Percentiles rank a stretch among this genome's conserved stretches.
phyloP scores from a whole-genome alignment of 2,329 filamentous ascomycete species.

The Claviceps cyperi region DNA sequence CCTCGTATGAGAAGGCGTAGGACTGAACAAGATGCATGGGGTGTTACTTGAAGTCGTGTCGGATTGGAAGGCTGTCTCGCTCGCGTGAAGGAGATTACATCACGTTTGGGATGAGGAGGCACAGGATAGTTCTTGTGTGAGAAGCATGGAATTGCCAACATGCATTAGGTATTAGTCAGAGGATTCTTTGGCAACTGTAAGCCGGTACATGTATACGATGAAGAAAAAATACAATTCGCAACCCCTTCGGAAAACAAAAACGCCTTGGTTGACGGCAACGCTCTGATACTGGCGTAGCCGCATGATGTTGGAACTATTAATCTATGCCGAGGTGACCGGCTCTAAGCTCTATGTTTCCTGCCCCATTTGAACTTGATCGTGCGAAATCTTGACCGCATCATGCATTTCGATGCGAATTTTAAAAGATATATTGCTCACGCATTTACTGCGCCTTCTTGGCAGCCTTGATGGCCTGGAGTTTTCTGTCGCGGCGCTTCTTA shows the following conservation, averaged over 20 bases:
- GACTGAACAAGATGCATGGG: too few species aligned
- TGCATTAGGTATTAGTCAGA: conserved; percentile 5
- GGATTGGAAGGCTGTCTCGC: too few species aligned
- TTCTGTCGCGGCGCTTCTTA: conserved; percentile 69
- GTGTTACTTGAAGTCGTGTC: too few species aligned
- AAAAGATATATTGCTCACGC: background rate
- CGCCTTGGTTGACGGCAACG: conserved; percentile 16
- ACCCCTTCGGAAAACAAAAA: conserved; percentile 9
- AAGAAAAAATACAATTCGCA: conserved; percentile 6
- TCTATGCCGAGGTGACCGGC: conserved; percentile 3
- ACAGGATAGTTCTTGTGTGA: too few species aligned
- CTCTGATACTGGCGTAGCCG: conserved; percentile 9
- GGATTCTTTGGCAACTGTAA: background rate
- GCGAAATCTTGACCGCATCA: background rate
- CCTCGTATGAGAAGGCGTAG: too few species aligned
- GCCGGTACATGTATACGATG: conserved; percentile 11
- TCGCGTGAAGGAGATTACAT: too few species aligned
- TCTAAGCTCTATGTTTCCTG: background rate
- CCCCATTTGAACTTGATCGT: background rate
- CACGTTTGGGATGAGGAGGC: too few species aligned
- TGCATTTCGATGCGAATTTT: background rate
- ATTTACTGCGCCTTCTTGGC: conserved; percentile 53
- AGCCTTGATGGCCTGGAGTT: conserved; percentile 45
- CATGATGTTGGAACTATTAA: conserved; percentile 5
- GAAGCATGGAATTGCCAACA: background rate